Conservation (phyloP, 23 red algal genomes). For the Chondrus crispus region DNA sequence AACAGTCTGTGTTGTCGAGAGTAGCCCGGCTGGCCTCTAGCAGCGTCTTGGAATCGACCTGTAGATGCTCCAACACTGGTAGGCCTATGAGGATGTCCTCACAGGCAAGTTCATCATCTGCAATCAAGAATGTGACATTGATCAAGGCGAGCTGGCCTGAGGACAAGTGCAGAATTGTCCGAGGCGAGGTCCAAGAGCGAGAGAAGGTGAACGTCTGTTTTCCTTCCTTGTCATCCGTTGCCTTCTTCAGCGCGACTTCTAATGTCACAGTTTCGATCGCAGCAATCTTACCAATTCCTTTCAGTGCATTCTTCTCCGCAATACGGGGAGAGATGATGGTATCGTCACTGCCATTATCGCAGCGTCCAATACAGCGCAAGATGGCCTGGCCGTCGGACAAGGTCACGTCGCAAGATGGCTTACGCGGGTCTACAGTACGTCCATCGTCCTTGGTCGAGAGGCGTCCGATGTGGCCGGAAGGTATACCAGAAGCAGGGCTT, state of each 20-base stretch:
- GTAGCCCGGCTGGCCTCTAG: background rate
- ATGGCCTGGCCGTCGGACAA: background rate
- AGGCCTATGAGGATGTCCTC: background rate
- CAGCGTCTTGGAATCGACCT: background rate
- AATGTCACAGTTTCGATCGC: background rate
- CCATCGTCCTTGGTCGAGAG: background rate
- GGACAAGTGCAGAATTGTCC: background rate
- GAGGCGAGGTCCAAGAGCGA: background rate
- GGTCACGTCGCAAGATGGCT: background rate
- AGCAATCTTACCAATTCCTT: background rate
- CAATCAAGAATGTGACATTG: background rate
- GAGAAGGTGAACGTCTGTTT: background rate
- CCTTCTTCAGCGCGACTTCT: background rate
- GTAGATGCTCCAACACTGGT: background rate
- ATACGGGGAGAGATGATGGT: background rate
- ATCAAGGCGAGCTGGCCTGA: background rate
- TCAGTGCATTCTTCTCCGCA: background rate
- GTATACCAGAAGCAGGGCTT: background rate
- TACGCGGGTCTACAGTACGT: background rate
- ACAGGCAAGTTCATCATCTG: background rate
- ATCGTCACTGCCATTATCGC: background rate
- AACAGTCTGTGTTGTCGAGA: background rate
- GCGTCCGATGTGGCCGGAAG: background rate
- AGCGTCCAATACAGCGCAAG: background rate
- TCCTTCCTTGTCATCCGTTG: background rate